phyloP scores from a whole-genome alignment of 2,329 filamentous ascomycete genomes.

The Aspergillus sp. region DNA sequence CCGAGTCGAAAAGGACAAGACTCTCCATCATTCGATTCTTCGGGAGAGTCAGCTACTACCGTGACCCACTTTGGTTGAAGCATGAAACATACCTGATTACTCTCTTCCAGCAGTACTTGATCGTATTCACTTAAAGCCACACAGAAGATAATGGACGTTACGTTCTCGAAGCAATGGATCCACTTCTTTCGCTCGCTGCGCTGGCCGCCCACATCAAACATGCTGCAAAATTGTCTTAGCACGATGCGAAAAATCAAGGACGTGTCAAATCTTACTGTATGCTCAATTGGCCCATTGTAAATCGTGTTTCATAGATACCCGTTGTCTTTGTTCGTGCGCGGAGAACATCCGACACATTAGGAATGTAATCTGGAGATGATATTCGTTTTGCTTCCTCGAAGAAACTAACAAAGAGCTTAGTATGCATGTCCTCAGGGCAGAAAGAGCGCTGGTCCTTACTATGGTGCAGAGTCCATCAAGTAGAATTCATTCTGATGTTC shows the following conservation, averaged over 20 bases:
- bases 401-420: slow-evolving; percentile 59
- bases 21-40: slow-evolving; percentile 99
- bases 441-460: slow-evolving; percentile 57
- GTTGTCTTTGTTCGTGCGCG: slow-evolving; percentile 96
- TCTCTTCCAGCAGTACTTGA: slow-evolving; percentile 93
- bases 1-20: slow-evolving; percentile 90
- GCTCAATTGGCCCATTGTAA: slow-evolving; percentile 96
- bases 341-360: slow-evolving; percentile 90
- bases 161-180: slow-evolving; percentile 99
- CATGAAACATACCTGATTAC: slow-evolving; percentile 72
- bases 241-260: slow-evolving; percentile 4
- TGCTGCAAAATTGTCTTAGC: slow-evolving; percentile 53
- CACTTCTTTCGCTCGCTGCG: slow-evolving; percentile 98
- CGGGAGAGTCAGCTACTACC: slow-evolving; percentile 7
- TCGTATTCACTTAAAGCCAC: slow-evolving; percentile 98
- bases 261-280: slow-evolving; percentile 84
- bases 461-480: slow-evolving; percentile 97
- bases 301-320: slow-evolving; percentile 97
- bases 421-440: slow-evolving; percentile 14
- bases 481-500: slow-evolving; percentile 98
- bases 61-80: slow-evolving; percentile 11
- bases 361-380: slow-evolving; percentile 77
- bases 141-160: slow-evolving; percentile 99
- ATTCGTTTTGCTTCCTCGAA: slow-evolving; percentile 91
- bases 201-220: slow-evolving; percentile 98